Evolutionary conservation across 2,329 filamentous ascomycete genomes (phyloP).

Genomic region (Calcarisporium arbuscula): DNA sequence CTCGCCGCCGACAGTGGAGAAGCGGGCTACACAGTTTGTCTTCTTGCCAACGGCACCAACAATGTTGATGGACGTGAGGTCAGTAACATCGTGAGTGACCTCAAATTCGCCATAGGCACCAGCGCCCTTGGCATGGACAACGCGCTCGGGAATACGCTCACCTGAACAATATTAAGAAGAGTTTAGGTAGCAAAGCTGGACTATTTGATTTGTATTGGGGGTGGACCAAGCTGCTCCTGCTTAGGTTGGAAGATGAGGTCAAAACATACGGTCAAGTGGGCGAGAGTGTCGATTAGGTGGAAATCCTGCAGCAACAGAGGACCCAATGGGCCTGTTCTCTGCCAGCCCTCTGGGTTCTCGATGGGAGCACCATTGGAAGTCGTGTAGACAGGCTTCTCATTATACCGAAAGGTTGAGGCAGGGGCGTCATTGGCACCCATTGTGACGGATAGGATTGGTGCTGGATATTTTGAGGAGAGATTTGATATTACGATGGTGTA

Average conservation of each 20-base stretch:
- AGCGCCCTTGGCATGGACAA: constrained; percentile 27
- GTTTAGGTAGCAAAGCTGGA: constrained; percentile 1
- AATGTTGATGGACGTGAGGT: constrained; percentile 49
- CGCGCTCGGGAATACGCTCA: constrained; percentile 43
- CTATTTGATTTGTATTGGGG: neutral
- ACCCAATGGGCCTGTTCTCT: constrained; percentile 49
- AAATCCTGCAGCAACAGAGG: constrained; percentile 59
- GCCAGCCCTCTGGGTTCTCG: constrained; percentile 39
- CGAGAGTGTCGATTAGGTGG: constrained; percentile 57
- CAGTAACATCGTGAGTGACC: constrained; percentile 49
- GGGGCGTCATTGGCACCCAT: constrained; percentile 38
- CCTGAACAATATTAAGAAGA: constrained; percentile 8
- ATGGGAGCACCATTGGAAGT: constrained; percentile 55
- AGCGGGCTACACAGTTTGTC: constrained; percentile 53
- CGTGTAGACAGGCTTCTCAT: constrained; percentile 52
- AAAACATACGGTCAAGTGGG: constrained; percentile 36
- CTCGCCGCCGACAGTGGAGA: constrained; percentile 66
- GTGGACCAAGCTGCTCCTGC: neutral
- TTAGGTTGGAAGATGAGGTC: no score
- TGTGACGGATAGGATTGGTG: constrained; percentile 19
- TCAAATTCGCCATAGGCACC: constrained; percentile 53
- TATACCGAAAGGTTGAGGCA: constrained; percentile 44
- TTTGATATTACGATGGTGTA: no score
- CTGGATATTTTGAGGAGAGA: no score
- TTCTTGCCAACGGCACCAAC: constrained; percentile 48